Evolutionary conservation across 139 green algal genomes (phyloP), one percentile per base, ranked within the genome.

Genomic region (Tetraselmis chui): DNA sequence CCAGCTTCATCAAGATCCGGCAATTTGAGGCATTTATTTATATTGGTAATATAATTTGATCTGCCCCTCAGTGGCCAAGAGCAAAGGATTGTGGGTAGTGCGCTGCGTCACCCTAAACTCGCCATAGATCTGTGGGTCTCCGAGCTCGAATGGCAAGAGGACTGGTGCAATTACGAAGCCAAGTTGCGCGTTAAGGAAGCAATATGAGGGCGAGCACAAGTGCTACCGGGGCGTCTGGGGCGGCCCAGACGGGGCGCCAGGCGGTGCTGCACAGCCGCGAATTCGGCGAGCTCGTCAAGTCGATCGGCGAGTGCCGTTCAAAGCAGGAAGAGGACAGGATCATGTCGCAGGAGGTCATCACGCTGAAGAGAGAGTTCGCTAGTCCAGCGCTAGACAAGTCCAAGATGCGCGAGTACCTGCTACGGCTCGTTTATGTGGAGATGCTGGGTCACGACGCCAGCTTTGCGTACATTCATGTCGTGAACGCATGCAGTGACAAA

Each of bases 381-480:
- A 92, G 95, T 83, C 91, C 93, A 1, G 94, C 92, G 28, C 67
- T 94, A 23, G 92, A 97, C 83, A 95, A 92, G 76, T 82, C 79
- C 30, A 79, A 88, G 2, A 87, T 93, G 1, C 90, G 92, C 59
- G 96, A 98, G 85, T 90, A 95, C 80, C 90, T 98, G 77, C 86
- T 99, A 0, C 92, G 97, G 0, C 88, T 98, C 1, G 93, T 98
- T 0, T 99, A 99, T 76, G 94, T 98, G 23, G 96, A 99, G 79
- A 99, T 99, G 94, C 93, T 99, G 28, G 96, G 96, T 0, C 96
- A 99, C 85, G 96, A 98, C 83, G 95, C 92, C 0, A 92, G 86
- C 59, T 99, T 97, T 84, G 96, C 92, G 1, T 92, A 98, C 83
- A 93, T 97, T 29, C 86, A 94, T 29, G 94, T 93, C 22, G 91